These are phyloP conservation scores for Candida coquimbonensis DNA, from an alignment of 805 yeast species.

Conservation along the genomic window DNA sequence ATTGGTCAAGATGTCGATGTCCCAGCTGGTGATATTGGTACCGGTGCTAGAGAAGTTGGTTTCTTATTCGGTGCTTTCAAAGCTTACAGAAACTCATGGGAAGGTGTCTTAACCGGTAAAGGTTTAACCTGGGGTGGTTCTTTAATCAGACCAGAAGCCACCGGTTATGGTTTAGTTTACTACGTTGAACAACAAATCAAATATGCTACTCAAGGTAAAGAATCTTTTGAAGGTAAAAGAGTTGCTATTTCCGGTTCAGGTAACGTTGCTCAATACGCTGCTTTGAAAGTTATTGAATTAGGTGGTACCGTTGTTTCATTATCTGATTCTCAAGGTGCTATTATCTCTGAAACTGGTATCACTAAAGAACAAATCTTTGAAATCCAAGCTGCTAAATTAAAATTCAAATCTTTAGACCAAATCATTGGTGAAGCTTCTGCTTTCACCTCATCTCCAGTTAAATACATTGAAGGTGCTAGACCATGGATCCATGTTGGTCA, in stretches of 20 bases:
- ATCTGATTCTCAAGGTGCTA: constrained; percentile 92
- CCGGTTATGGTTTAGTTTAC: constrained; percentile 96
- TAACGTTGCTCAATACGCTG: constrained; percentile 99
- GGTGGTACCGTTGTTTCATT: constrained; percentile 93
- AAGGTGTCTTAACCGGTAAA: constrained; percentile 97
- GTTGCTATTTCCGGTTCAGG: constrained; percentile 98
- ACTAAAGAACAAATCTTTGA: constrained; percentile 72
- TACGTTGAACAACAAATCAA: constrained; percentile 97
- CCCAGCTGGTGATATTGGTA: constrained; percentile 99
- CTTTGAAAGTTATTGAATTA: constrained; percentile 91
- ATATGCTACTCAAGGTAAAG: constrained; percentile 84
- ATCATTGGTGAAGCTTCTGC: constrained; percentile 51
- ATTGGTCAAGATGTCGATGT: constrained; percentile 97
- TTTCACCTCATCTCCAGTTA: constrained; percentile 53
- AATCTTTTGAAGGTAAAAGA: constrained; percentile 84
- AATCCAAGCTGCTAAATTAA: constrained; percentile 71
- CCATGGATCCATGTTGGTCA: constrained; percentile 93
- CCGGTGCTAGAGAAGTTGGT: constrained; percentile 72
- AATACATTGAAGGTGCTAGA: constrained; percentile 88
- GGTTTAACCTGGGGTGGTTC: constrained; percentile 99
- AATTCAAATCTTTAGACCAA: constrained; percentile 68
- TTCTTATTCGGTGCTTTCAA: constrained; percentile 96
- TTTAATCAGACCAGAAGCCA: constrained; percentile 97
- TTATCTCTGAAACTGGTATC: constrained; percentile 74
- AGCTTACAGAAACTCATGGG: constrained; percentile 82